phyloP scores from a whole-genome alignment of 768 basidiomycete genomes.

The Suillus placidus region DNA sequence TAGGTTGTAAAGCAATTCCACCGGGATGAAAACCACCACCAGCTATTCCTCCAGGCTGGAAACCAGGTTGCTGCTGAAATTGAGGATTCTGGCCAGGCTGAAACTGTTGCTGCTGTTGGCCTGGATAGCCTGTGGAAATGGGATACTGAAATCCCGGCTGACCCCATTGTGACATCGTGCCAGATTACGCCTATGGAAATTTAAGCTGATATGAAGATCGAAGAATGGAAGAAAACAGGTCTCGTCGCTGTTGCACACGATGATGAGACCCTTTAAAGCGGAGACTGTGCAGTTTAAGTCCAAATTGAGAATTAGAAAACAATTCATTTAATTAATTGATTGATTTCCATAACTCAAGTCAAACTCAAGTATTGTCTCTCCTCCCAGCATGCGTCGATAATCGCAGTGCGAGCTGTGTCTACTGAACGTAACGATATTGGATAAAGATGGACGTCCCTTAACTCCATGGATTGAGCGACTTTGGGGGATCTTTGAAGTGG shows the following conservation, averaged over 20 bases:
- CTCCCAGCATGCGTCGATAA: no score
- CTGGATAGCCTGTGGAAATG: slow-evolving; percentile 68
- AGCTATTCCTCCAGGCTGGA: slow-evolving; percentile 33
- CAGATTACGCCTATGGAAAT: neutral
- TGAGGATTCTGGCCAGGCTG: slow-evolving; percentile 41
- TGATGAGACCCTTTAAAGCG: slow-evolving; percentile 21
- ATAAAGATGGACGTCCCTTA: no score
- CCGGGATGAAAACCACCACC: slow-evolving; percentile 33
- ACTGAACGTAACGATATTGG: no score
- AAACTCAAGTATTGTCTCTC: no score
- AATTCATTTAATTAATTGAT: neutral
- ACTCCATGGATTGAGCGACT: no score
- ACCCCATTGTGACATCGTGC: slow-evolving; percentile 77
- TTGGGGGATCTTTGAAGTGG: no score
- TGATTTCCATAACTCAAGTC: neutral
- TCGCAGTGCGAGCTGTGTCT: no score
- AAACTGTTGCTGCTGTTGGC: slow-evolving; percentile 49
- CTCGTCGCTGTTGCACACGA: slow-evolving; percentile 9
- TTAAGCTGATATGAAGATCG: slow-evolving; percentile 1
- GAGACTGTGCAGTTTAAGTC: slow-evolving; percentile 13
- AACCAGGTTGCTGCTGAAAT: slow-evolving; percentile 44
- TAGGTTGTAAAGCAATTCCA: slow-evolving; percentile 62
- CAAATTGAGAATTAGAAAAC: neutral
- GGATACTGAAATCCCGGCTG: slow-evolving; percentile 75
- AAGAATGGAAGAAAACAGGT: slow-evolving; percentile 7